Evolutionary conservation across 768 basidiomycete species (phyloP).

Genomic region (Russula sp.): DNA sequence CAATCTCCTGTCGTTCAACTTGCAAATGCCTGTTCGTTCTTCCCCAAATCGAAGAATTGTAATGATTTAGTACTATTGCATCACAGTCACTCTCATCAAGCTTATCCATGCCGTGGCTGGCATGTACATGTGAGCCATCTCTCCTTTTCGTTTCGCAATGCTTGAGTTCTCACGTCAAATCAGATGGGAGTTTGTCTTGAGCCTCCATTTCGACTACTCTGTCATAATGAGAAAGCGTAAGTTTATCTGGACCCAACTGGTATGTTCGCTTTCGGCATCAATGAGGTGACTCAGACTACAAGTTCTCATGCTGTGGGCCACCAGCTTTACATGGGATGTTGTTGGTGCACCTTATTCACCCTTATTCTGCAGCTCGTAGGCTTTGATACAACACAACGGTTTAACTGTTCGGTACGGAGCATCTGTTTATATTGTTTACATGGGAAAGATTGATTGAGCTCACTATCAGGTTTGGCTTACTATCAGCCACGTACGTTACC

Average conservation of each 20-base stretch:
- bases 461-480: not conserved
- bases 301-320: not conserved
- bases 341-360: not conserved
- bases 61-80: too few species aligned
- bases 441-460: not conserved
- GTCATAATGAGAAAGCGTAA: too few species aligned
- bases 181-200: too few species aligned
- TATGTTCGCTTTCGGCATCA: not conserved
- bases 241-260: not conserved
- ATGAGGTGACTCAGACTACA: not conserved
- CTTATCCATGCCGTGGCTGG: too few species aligned
- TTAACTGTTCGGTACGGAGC: constrained; percentile 4
- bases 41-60: too few species aligned
- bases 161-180: too few species aligned
- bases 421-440: not conserved
- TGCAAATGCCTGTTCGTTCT: too few species aligned
- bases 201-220: too few species aligned
- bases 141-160: too few species aligned
- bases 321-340: constrained; percentile 11
- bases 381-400: not conserved
- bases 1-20: too few species aligned
- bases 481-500: not conserved
- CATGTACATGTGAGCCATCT: too few species aligned
- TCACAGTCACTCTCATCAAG: too few species aligned
- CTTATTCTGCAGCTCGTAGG: not conserved